These are phyloP conservation scores for Microbotryum saponariae DNA, from an alignment of 1,284 basidiomycete genomes.

Conservation along the genomic window DNA sequence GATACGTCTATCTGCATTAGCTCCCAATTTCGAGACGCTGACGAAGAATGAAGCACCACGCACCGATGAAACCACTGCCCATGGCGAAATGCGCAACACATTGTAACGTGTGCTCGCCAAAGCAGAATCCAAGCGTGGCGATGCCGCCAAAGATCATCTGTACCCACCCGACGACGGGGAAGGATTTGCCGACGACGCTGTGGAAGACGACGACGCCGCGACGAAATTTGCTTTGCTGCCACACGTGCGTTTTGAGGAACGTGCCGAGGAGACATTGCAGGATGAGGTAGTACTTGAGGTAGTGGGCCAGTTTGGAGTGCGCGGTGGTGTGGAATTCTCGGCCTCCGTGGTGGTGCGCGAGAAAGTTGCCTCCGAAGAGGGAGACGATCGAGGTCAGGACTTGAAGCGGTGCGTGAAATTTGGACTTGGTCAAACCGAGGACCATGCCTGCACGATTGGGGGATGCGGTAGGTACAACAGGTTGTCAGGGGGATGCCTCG, in stretches of 20 bases:
- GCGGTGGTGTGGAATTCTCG: slow-evolving; percentile 32
- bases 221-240: slow-evolving; percentile 61
- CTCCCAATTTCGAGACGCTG: too few species aligned
- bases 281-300: slow-evolving; percentile 30
- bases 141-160: slow-evolving; percentile 54
- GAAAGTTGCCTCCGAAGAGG: slow-evolving; percentile 23
- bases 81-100: slow-evolving; percentile 59
- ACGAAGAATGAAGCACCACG: too few species aligned
- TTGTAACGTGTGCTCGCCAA: slow-evolving; percentile 56
- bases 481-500: not conserved
- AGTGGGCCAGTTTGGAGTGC: slow-evolving; percentile 28
- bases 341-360: slow-evolving; percentile 32
- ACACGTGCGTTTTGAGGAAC: slow-evolving; percentile 87
- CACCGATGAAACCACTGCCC: slow-evolving; percentile 15
- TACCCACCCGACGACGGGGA: slow-evolving; percentile 79
- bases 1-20: too few species aligned
- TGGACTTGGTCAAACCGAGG: slow-evolving; percentile 30
- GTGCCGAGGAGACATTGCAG: slow-evolving; percentile 66
- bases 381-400: slow-evolving; percentile 22
- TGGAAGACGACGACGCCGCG: slow-evolving; percentile 67
- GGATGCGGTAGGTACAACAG: not conserved
- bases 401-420: slow-evolving; percentile 33
- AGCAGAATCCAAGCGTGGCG: slow-evolving; percentile 64
- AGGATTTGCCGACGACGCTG: slow-evolving; percentile 73
- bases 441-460: slow-evolving; percentile 28